Evolutionary conservation across 768 basidiomycete genomes (phyloP), one percentile per base, ranked within the genome.

Genomic region (Pholiota microspora): DNA sequence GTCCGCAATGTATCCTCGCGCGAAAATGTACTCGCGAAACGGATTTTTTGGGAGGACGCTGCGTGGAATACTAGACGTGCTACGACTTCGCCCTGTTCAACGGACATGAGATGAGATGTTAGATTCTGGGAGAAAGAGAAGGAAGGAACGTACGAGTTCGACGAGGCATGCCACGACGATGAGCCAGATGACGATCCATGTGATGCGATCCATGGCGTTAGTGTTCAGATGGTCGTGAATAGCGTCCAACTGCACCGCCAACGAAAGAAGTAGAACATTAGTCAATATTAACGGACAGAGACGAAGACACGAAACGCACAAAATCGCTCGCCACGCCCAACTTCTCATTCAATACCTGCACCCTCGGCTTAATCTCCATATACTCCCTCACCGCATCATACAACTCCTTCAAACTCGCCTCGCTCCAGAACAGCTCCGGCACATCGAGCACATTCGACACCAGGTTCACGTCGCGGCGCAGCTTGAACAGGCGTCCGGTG

Each of bases 351-450:
- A 98, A 70, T 9, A 86, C 88, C 66, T 87, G 82, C 27, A 95
- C 93, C 31, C 95, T 71, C 3, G 79, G 83, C 31, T 82, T 84
- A 49, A 97, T 93, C 70, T 98, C 95, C 81, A 97, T 92, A 65
- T 98, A 98, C 61, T 94, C 94, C 53, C 93, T 77, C 45, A 95
- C 93, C 0, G 94, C 93, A 60, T 94, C 92, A 65, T 98, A 98
- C 31, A 98, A 70, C 25, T 85, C 88, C 63, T 89, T 89, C 61
- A 96, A 72, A 59, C 89, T 94, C 9, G 93, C 94, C 66, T 96
- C 94, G 49, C 85, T 87, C 95, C 94, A 97, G 69, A 98, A 98
- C 44, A 98, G 71, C 65, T 94, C 93, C 0, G 94, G 94, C 4
- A 92, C 88, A 64, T 98, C 95, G 1, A 98, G 79, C 27, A 98